A percentile compares a stretch with the other conserved stretches of the same genome.
phyloP scores from a whole-genome alignment of 352 stramenopile genomes.

The Globisporangium takayamanum region DNA sequence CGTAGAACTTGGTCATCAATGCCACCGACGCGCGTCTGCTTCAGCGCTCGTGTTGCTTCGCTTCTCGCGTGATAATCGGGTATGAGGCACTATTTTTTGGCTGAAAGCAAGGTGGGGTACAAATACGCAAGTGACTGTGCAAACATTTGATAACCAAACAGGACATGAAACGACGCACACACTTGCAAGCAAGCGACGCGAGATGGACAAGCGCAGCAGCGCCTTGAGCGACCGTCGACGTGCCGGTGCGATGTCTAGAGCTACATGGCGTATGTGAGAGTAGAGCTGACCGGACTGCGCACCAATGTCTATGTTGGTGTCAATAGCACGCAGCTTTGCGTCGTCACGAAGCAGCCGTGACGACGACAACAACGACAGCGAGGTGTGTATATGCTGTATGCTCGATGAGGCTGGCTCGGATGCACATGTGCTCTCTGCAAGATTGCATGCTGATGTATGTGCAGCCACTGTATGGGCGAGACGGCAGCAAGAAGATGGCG shows the following conservation, averaged over 20 bases:
- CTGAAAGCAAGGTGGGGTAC: neutral
- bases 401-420: neutral
- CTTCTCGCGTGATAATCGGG: no score
- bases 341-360: constrained; percentile 4
- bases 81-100: neutral
- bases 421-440: neutral
- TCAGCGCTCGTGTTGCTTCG: constrained; percentile 4
- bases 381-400: neutral
- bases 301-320: neutral
- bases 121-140: neutral
- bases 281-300: neutral
- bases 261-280: neutral
- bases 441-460: neutral
- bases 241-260: neutral
- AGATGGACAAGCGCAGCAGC: constrained; percentile 13
- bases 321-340: constrained; percentile 6
- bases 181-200: neutral
- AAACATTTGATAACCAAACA: neutral
- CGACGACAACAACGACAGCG: constrained; percentile 16
- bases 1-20: constrained; percentile 81
- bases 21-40: no score
- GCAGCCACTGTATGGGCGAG: neutral
- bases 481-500: constrained; percentile 18
- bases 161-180: constrained; percentile 11
- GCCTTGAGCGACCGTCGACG: constrained; percentile 6